Base-by-base conservation (phyloP, 2,329 filamentous ascomycete species). In the Xylaria sp. region DNA sequence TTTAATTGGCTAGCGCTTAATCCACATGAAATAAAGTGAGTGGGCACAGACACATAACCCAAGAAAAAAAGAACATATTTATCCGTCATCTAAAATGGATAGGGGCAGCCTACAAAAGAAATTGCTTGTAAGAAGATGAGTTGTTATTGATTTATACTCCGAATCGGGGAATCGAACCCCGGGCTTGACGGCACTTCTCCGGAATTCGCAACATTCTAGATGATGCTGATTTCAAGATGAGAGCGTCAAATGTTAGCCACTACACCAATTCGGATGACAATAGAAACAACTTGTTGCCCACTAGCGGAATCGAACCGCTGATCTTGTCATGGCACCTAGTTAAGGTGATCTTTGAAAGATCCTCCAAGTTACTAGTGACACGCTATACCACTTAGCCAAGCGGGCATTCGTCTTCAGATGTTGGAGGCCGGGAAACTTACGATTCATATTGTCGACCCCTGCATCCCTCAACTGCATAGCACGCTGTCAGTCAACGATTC, bases 241-340 rank as follows among this genome's bases (percentile, higher is more conserved):
- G 71, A 73, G 71, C 71, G 70, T 70, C 67, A 72, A 72, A 72
- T 74, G 71, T 74, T 73, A 66, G 66, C 71, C 71, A 73, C 69
- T 69, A 70, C 68, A 72, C 70, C 75, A 71, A 71, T 72, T 72
- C 71, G 71, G 70, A 73, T 58, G 21, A 17, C 33, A 47, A 47
- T 3, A 9, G 10, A 21, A 41, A 41, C 6, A 11, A 52, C 10
- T 23, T 17, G 11, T n/a, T 62, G 58, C 54, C 49, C 54, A 62
- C 58, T 62, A 58, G 41, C 49, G 54, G 58, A 61, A 58, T 64
- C 49, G 58, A 64, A 62, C 62, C 54, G 49, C 53, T 61, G 31
- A 52, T 54, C 62, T 61, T 58, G 48, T 62, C 58, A 62, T 58
- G 47, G n/a, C 56, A 56, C 23, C 47, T 56, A 60, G 55, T 29